phyloP scores from a whole-genome alignment of 495 filamentous ascomycete genomes.

The Hypoxylon crocopeplum region DNA sequence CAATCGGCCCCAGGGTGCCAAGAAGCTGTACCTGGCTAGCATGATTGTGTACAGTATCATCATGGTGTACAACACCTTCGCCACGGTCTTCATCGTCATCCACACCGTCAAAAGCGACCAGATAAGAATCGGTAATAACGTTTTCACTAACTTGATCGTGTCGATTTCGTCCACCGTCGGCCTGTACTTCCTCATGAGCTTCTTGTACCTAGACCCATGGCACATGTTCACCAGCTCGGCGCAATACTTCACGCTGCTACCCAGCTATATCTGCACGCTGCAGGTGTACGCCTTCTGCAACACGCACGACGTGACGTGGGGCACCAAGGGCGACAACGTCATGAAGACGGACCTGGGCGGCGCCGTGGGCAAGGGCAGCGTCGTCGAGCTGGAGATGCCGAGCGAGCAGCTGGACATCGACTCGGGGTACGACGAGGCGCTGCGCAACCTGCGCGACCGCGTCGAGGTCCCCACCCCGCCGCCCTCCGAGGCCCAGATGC shows the following conservation, averaged over 20 bases:
- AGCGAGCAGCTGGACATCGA: constrained; percentile 98
- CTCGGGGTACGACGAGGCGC: constrained; percentile 93
- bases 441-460: constrained; percentile 93
- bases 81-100: constrained; percentile 83
- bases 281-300: constrained; percentile 99
- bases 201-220: constrained; percentile 98
- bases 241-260: constrained; percentile 95
- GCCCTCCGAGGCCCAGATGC: constrained; percentile 77
- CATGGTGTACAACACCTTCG: constrained; percentile 96
- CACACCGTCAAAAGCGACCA: constrained; percentile 66
- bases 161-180: constrained; percentile 89
- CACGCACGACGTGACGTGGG: constrained; percentile 99
- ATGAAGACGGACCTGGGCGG: constrained; percentile 89
- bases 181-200: constrained; percentile 93
- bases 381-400: constrained; percentile 94
- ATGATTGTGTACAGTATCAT: constrained; percentile 90
- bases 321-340: constrained; percentile 97
- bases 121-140: constrained; percentile 75
- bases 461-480: constrained; percentile 74
- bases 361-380: constrained; percentile 72
- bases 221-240: constrained; percentile 94
- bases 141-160: constrained; percentile 94
- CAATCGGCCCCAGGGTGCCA: constrained; percentile 95
- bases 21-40: constrained; percentile 84
- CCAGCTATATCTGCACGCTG: constrained; percentile 93